Evolutionary conservation across 1,284 basidiomycete species (phyloP).

Genomic region (Ganoderma meredithae): DNA sequence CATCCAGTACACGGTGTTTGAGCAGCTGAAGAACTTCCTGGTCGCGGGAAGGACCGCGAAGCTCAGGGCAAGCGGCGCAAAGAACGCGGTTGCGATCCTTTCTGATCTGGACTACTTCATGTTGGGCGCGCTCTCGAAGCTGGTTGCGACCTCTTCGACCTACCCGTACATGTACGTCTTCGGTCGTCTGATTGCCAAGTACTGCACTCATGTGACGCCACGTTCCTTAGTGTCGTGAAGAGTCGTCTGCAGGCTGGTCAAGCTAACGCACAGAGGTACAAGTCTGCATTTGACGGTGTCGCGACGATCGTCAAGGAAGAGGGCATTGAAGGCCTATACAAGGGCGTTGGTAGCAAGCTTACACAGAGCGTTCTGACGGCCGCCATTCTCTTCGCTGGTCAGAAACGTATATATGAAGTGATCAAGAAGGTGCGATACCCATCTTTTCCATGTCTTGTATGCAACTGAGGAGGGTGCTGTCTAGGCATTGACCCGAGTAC

Average conservation of each 20-base stretch:
- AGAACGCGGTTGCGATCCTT: conserved; percentile 54
- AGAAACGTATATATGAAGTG: conserved; percentile 77
- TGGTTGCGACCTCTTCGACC: conserved; percentile 78
- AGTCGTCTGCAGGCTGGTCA: conserved; percentile 83
- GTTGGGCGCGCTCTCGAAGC: conserved; percentile 87
- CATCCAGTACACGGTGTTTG: conserved; percentile 87
- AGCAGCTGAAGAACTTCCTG: conserved; percentile 86
- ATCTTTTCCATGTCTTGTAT: background rate
- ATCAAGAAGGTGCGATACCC: conserved; percentile 58
- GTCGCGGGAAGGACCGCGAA: conserved; percentile 65
- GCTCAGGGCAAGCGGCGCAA: conserved; percentile 55
- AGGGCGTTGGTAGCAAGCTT: conserved; percentile 86
- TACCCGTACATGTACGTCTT: conserved; percentile 80
- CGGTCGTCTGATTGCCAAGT: background rate
- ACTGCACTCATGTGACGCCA: no score
- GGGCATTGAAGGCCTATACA: conserved; percentile 84
- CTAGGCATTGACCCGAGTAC: conserved; percentile 26
- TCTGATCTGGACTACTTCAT: conserved; percentile 91
- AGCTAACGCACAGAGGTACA: conserved; percentile 67
- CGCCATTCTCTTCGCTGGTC: conserved; percentile 88
- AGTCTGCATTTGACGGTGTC: conserved; percentile 75
- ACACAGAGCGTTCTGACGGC: conserved; percentile 91
- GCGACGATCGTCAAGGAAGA: conserved; percentile 78
- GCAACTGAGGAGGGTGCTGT: background rate
- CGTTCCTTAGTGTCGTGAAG: conserved; percentile 74